Evolutionary conservation across 805 yeast species (phyloP), one percentile per base, ranked within the genome.

Genomic region (Metschnikowia kunwiensis): DNA sequence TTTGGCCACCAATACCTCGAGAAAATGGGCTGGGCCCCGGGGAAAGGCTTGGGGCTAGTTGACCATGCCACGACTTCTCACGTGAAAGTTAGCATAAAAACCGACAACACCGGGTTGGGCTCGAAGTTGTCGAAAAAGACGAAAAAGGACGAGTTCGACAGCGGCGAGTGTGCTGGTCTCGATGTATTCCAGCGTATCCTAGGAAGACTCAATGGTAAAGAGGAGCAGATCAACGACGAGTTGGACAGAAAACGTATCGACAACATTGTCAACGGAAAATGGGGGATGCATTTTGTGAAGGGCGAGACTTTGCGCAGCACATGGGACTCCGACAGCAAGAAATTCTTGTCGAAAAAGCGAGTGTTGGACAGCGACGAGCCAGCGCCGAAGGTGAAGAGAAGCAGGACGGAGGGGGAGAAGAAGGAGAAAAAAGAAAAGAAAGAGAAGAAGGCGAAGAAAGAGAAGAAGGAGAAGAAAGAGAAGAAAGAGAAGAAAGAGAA

Each of bases 161-260:
- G 78, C 46, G 95, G 86, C 40, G 95, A 86, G 47, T 80, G 91
- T 47, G 84, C 88, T 8, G 96, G 97, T 3, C 70, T 91, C 27
- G 97, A 93, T 58, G 95, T 83, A 3, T 91, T 93, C 57, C 98
- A 91, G 65, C 74, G 94, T 49, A 75, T 91, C 30, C 67, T 91
- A 44, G 97, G 97, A 8, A 75, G 88, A 55, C 71, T 91, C 44
- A 91, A 91, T 57, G 97, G 97, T 30, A 83, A 80, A 49, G 91
- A 82, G 53, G 83, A 78, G 22, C 74, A 71, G 38, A 74, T 84
- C 17, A 65, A 66, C 38, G 65, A 76, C 42, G 89, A 80, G 52
- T 61, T 86, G 46, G 91, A 85, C 25, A 69, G 77, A 46, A 80
- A 81, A 53, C 71, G 86, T 49, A 71, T 72, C 41, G 82, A 82